Evolutionary conservation across 805 yeast species (phyloP).

Genomic region (Ogataea nitratoaversa): DNA sequence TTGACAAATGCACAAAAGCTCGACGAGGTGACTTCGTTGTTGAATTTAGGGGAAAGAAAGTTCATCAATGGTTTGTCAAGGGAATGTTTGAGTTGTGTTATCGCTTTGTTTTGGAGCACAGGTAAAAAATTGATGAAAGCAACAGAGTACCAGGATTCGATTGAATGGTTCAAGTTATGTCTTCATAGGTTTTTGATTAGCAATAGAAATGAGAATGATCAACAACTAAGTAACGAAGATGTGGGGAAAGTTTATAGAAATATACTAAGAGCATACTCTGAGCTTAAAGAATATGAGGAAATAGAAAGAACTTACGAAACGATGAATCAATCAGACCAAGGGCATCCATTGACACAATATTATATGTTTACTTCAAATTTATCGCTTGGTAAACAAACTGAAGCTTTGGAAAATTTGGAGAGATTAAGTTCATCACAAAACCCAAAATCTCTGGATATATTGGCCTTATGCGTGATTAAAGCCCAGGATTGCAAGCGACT

Average conservation of each 20-base stretch:
- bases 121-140: slow-evolving; percentile 30
- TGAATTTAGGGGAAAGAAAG: slow-evolving; percentile 26
- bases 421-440: slow-evolving; percentile 1
- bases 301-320: slow-evolving; percentile 19
- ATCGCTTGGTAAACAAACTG: slow-evolving; percentile 7
- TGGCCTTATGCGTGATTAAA: slow-evolving; percentile 30
- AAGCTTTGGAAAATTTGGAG: slow-evolving; percentile 2
- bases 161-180: slow-evolving; percentile 17
- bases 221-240: slow-evolving; percentile 26
- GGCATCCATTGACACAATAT: slow-evolving; percentile 30
- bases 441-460: slow-evolving; percentile 7
- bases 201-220: slow-evolving; percentile 2
- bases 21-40: slow-evolving; percentile 18
- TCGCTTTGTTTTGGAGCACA: slow-evolving; percentile 37
- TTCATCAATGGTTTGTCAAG: slow-evolving; percentile 24
- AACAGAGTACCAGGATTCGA: slow-evolving; percentile 7
- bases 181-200: slow-evolving; percentile 7
- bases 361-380: slow-evolving; percentile 25
- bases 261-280: slow-evolving; percentile 27
- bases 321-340: slow-evolving; percentile 23
- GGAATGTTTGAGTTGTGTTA: slow-evolving; percentile 28
- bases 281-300: slow-evolving; percentile 16
- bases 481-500: slow-evolving; percentile 18
- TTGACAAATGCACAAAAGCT: slow-evolving; percentile 7
- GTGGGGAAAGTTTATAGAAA: slow-evolving; percentile 36